Base-by-base conservation (phyloP, 2,329 filamentous ascomycete species). In the Aspergillus sergii region DNA sequence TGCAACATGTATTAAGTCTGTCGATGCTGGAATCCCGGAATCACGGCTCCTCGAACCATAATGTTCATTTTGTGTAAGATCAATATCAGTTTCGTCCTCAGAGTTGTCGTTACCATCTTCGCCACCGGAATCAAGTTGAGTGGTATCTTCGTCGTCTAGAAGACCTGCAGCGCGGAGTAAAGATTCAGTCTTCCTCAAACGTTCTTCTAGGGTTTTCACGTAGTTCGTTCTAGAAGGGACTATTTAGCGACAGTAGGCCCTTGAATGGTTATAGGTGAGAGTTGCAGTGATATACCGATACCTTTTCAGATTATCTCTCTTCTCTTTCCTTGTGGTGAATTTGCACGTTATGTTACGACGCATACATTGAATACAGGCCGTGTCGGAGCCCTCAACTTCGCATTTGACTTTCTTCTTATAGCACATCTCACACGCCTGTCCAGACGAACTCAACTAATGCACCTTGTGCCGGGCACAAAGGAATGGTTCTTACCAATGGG, bases 261-360 rank as follows among this genome's bases (percentile, higher is more conserved):
- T 21, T 36, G 4, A 41, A 60, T 39, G 41, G 19, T 14, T 16
- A 23, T 21, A 39, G 21, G 50, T 30, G 43, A 39, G 48, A 16
- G 12, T 19, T 23, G 34, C n/a, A 36, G 21, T 34, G 23, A 7
- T 16, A 34, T 10, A 45, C 5, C 4, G 16, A 45, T 84, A 95
- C 92, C 94, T 94, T 82, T 97, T 97, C 1, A 92, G 92, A 63
- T 93, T 92, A 75, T 90, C 93, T 65, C 92, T 86, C 84, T 96
- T 96, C 87, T 96, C 96, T 82, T 96, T 92, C 51, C 95, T 91
- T 74, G 95, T 91, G 2, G 93, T 96, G 76, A 96, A 96, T 71
- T 95, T 87, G 79, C 94, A 97, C 72, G 94, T 91, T 8, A 92
- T 95, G 83, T 96, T 96, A 83, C 96, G 96, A 77, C 96, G 97